Base-by-base conservation (phyloP, 192 early-diverging fungal genomes). In the Coemansia sp. region DNA sequence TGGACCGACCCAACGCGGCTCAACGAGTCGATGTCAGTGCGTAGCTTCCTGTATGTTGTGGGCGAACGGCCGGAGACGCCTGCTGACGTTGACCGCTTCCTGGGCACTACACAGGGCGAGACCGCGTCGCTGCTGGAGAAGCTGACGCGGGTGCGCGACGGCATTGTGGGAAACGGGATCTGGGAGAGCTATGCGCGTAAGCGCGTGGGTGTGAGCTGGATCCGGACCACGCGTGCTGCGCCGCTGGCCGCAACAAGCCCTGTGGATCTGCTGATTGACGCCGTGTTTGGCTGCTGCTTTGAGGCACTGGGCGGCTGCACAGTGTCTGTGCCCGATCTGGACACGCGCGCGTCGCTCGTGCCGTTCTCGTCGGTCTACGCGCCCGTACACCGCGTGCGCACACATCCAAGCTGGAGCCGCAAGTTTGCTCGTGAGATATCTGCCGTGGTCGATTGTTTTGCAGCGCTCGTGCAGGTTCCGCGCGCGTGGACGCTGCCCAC, bases 161-260 rank as follows among this genome's bases (percentile, higher is more conserved):
- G 76, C 2, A 38, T 79, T 7, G 54, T 79, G 23, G 76, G 76
- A 2, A 65, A 69, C 35, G 76, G 76, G 1, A 58, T 79, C 10
- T 79, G 76, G 76, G 76, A 79, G 46, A 79, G 69, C 62, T 79
- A 79, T 29, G 61, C 76, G 29, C 52, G 69, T 2, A 79, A 69
- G 24, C 76, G 76, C 16, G 76, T 79, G 5, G 66, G 76, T 8
- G 66, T 79, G 22, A 72, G 62, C n/a, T 72, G 64, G 69, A 65
- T 79, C 21, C 58, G 30, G 5, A 32, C 45, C n/a, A n/a, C 54
- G 16, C 5, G 2, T 0, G 22, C 38, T 11, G 19, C 21, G 1
- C 14, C 25, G 7, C n/a, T 60, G 12, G 1, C 23, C 2, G 46
- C 19, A 0, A 53, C 54, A 54, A 62, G 67, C 45, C 62, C 76